Evolutionary conservation across 2,329 filamentous ascomycete species (phyloP), one percentile per base, ranked within the genome.

Genomic region (Myrmaecium sp.): DNA sequence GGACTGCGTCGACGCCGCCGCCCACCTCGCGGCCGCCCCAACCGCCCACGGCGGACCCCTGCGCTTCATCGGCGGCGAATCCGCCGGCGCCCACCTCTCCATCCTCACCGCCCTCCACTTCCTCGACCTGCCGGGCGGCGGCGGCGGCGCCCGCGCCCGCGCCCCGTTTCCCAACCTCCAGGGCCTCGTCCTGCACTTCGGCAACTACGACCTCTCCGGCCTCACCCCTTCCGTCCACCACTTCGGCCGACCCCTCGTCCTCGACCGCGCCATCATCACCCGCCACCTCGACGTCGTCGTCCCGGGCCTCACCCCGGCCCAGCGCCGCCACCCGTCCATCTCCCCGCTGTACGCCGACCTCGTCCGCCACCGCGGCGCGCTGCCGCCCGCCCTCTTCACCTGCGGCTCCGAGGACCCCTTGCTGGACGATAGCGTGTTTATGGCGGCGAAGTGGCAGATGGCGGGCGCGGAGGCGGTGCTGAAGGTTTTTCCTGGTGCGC

Each of bases 1-100:
- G 27, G 69, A 73, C 41, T 68, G 64, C 44, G 58, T 61, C 36
- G 67, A 72, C 38, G 63, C 56, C 4, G 66, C 55, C 0, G 58
- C 64, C 31, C 64, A 62, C 43, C 48, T 72, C 2, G 43, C 64
- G 28, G 51, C 65, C 31, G 54, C 56, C 0, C 41, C 55, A 31
- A 34, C 34, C 5, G 35, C 51, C 4, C 62, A 53, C 35, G 59
- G 59, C 6, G 49, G 34, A 2, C 35, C 43, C 2, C 26, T 59
- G 21, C 31, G 31, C 10, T 55, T 57, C 25, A 42, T 55, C 7
- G 31, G 34, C 13, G 24, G 37, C 37, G 5, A 36, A 51, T 62
- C 56, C 6, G 63, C 64, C 2, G 64, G 65, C 12, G 64, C 41
- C 10, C 60, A 68, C 38, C 49, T 69, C 13, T 49, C 55, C 14